Evolutionary conservation across 1,284 basidiomycete species (phyloP), one percentile per base, ranked within the genome.

Genomic region (Schizophyllum commune): DNA sequence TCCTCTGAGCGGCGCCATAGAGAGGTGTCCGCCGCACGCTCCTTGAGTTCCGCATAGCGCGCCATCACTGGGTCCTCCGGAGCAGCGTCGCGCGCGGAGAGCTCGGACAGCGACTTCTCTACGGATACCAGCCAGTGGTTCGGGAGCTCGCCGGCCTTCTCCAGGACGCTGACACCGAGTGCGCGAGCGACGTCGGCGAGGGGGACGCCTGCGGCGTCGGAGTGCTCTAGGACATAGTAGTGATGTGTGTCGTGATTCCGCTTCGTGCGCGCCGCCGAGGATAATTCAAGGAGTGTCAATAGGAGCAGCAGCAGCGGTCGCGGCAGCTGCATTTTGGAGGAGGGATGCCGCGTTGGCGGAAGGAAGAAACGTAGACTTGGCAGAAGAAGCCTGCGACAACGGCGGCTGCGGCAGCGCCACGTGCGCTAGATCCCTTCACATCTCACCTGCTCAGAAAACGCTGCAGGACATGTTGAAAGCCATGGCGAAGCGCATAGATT

Each of bases 171-270:
- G 9, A 93, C 88, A 21, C 88, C 88, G 7, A 98, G 81, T 1
- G 78, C 74, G 2, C 73, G 65, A 1, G 88, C 82, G 55, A 90
- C 78, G 58, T 86, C 81, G 56, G 74, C 73, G 64, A 89, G 75
- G 61, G 89, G 82, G 63, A 79, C 77, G 47, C 78, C 78, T 58
- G 67, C 66, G 55, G 70, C 64, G 57, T 74, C 71, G 6, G 70
- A 69, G 70, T 93, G 84, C 72, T 94, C 88, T 27, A 96, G 73
- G 63, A 94, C 89, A 77, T 96, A 96, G 77, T 99, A 99, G 67
- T 90, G 81, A 74, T 98, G 91, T 7, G 90, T 88, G 66, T 81
- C 74, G 73, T 98, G 95, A 54, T 76, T 74, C 56, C 80, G 80
- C 68, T 76, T 82, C 63, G 74, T 68, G 52, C 80, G 81, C 19